Base-by-base conservation (phyloP, 768 basidiomycete species). In the Hemileccinum impolitum region DNA sequence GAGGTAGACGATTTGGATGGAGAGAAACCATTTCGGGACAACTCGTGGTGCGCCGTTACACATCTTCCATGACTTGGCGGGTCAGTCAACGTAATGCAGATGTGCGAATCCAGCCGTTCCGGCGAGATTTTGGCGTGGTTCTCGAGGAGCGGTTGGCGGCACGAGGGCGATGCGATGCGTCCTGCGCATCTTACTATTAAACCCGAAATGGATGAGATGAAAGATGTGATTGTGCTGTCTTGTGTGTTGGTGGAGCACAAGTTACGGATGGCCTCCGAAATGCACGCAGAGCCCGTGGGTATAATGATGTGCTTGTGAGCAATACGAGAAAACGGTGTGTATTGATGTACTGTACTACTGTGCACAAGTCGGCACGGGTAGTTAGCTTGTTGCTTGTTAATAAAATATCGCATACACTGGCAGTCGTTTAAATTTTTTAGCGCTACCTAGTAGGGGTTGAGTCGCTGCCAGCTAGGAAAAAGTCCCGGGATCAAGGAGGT, bases 161-260 rank as follows among this genome's bases (percentile, higher is more conserved):
- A 37, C 6, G 12, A 19, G 15, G 28, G 26, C 11, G 11, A 15
- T 32, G 18, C 17, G 12, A 25, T 18, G 8, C 21, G 12, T n/a
- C 31, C 48, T 14, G 25, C 56, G 6, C 30, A n/a, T 17, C 60
- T 61, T 14, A 8, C 42, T 10, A 52, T 61, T 32, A 58, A 39
- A 23, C 51, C 49, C 8, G 56, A 59, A 25, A 25, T 54, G 32
- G 28, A 6, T 11, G 47, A 51, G 28, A 34, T 53, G 41, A 41
- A 23, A 40, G 56, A 62, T 25, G 35, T 49, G 39, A 45, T 60
- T 38, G 60, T 62, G 4, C 34, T 59, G 30, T 59, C 60, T 38
- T 59, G 57, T 25, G 19, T 62, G 34, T 32, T 61, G 54, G 56
- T 42, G 18, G 60, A 39, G 19, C 47, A 54, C 14, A 56, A 50